phyloP scores from a whole-genome alignment of 352 stramenopile species.

The Plasmopara viticola region DNA sequence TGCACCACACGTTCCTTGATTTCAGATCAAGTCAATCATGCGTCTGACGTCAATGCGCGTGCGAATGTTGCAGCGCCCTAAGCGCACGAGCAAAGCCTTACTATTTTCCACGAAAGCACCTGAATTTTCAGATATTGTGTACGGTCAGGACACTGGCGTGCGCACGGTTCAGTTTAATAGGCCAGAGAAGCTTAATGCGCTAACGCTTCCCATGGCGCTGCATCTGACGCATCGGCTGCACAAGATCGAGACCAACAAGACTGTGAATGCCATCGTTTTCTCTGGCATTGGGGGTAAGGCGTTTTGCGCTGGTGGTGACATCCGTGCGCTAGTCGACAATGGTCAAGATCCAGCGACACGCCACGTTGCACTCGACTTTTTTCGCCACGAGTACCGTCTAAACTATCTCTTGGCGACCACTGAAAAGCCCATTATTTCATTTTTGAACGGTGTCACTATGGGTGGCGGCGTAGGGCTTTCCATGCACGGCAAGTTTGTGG shows the following conservation, averaged over 20 bases:
- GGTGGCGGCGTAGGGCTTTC: slow-evolving; percentile 96
- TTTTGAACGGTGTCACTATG: slow-evolving; percentile 98
- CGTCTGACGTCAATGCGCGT: slow-evolving; percentile 43
- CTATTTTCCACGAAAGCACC: slow-evolving; percentile 35
- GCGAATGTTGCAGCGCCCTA: slow-evolving; percentile 54
- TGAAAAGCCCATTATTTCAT: slow-evolving; percentile 86
- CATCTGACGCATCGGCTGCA: slow-evolving; percentile 84
- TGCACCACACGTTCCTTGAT: slow-evolving; percentile 22
- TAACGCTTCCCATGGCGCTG: slow-evolving; percentile 89
- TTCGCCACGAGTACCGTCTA: slow-evolving; percentile 93
- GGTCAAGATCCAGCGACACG: slow-evolving; percentile 63
- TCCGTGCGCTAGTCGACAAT: slow-evolving; percentile 86
- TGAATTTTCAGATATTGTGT: slow-evolving; percentile 66
- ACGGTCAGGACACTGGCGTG: slow-evolving; percentile 69
- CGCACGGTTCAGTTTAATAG: slow-evolving; percentile 89
- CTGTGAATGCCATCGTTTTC: slow-evolving; percentile 79
- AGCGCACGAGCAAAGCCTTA: slow-evolving; percentile 11
- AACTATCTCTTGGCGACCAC: slow-evolving; percentile 88
- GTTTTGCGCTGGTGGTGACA: slow-evolving; percentile 95
- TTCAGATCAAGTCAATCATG: slow-evolving; percentile 28
- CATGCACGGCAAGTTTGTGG: slow-evolving; percentile 94
- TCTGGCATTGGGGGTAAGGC: slow-evolving; percentile 72
- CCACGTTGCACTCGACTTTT: slow-evolving; percentile 87
- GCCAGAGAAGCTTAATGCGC: slow-evolving; percentile 87
- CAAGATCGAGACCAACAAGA: slow-evolving; percentile 72